A percentile compares a stretch with the other conserved stretches of the same genome.
phyloP scores from a whole-genome alignment of 768 basidiomycete species.

The Russula virescens region DNA sequence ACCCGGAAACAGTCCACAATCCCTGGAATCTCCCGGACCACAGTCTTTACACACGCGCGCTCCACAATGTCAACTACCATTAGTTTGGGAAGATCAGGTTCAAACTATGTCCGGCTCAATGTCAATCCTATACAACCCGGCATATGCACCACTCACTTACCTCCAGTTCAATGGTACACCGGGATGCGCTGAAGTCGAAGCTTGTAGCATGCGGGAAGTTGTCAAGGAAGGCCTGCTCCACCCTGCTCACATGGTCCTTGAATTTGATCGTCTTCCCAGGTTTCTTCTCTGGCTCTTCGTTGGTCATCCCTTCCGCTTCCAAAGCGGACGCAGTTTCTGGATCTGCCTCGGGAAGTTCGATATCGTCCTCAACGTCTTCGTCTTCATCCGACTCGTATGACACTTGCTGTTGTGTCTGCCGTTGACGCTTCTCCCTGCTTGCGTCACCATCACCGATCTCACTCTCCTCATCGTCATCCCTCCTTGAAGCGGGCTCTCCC shows the following conservation, averaged over 20 bases:
- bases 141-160: slow-evolving; percentile 43
- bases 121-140: neutral
- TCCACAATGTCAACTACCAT: slow-evolving; percentile 92
- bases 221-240: slow-evolving; percentile 48
- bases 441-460: slow-evolving; percentile 82
- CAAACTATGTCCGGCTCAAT: slow-evolving; percentile 53
- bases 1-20: slow-evolving; percentile 83
- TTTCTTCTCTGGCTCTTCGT: slow-evolving; percentile 33
- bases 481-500: slow-evolving; percentile 34
- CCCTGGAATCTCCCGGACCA: slow-evolving; percentile 85
- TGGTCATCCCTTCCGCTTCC: slow-evolving; percentile 32
- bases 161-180: slow-evolving; percentile 78
- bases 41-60: slow-evolving; percentile 71
- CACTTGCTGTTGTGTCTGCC: slow-evolving; percentile 65
- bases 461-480: slow-evolving; percentile 58
- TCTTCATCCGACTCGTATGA: slow-evolving; percentile 74
- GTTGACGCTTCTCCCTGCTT: slow-evolving; percentile 67
- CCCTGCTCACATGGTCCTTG: slow-evolving; percentile 38
- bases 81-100: slow-evolving; percentile 83
- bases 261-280: slow-evolving; percentile 30
- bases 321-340: slow-evolving; percentile 61
- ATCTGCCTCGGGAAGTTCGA: slow-evolving; percentile 47
- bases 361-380: slow-evolving; percentile 47
- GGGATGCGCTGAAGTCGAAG: slow-evolving; percentile 62
- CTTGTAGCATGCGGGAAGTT: slow-evolving; percentile 60